These are phyloP conservation scores for Fusarium beomiforme DNA, from an alignment of 2,329 filamentous ascomycete genomes.

Conservation along the genomic window DNA sequence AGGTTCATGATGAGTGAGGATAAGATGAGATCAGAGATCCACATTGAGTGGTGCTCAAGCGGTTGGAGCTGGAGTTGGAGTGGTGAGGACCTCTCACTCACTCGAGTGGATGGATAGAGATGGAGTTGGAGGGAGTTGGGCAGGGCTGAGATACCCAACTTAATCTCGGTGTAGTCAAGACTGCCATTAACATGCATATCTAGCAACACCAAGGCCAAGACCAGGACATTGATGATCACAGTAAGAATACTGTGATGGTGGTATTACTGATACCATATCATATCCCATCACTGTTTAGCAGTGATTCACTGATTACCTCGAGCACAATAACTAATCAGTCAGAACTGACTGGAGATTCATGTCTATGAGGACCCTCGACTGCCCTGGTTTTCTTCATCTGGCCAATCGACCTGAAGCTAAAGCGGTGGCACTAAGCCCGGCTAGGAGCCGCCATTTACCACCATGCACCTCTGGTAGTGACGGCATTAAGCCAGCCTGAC, in stretches of 20 bases:
- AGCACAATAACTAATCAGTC: background rate
- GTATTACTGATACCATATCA: background rate
- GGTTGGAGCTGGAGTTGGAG: background rate
- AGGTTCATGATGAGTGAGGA: background rate
- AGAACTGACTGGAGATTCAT: background rate
- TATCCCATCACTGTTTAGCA: background rate
- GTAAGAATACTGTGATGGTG: background rate
- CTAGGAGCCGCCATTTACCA: constrained; percentile 15
- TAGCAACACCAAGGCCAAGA: too few species aligned
- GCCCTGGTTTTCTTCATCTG: constrained; percentile 26
- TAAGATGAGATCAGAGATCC: constrained; percentile 11
- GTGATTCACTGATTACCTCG: too few species aligned
- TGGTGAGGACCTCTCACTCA: background rate
- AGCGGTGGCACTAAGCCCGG: constrained; percentile 32
- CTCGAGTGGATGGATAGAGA: background rate
- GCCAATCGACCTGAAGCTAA: constrained; percentile 36
- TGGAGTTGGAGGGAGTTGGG: background rate
- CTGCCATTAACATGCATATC: background rate
- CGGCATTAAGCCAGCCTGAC: constrained; percentile 29
- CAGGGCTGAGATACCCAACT: constrained; percentile 18
- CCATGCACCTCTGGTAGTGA: constrained; percentile 4
- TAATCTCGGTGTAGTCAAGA: background rate
- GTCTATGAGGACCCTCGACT: constrained; percentile 3
- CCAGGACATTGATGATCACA: background rate
- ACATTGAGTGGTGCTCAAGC: background rate